These are phyloP conservation scores for Mollisia scopiformis DNA, from an alignment of 2,329 filamentous ascomycete species.

Conservation along the genomic window DNA sequence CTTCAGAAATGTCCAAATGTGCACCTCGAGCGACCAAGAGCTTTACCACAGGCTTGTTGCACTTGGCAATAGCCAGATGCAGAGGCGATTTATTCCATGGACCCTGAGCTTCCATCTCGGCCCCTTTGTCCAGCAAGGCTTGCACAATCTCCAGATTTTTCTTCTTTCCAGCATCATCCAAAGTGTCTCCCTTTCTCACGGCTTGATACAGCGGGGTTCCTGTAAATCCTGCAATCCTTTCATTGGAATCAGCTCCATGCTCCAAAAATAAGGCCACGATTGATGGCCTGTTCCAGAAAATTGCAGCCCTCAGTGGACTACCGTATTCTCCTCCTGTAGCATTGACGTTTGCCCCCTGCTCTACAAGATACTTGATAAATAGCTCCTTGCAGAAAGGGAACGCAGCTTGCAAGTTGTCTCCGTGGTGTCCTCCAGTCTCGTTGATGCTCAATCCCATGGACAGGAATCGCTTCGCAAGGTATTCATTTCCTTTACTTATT, in stretches of 20 bases:
- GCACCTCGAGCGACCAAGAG: constrained; percentile 17
- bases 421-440: constrained; percentile 9
- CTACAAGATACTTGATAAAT: constrained; percentile 11
- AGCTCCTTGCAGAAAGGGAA: neutral
- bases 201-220: constrained; percentile 7
- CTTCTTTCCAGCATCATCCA: constrained; percentile 4
- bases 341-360: constrained; percentile 17
- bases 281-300: neutral
- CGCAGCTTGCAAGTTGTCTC: constrained; percentile 16
- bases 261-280: constrained; percentile 17
- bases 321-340: constrained; percentile 8
- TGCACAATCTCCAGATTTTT: neutral
- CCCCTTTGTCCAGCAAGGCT: constrained; percentile 4
- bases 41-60: constrained; percentile 4
- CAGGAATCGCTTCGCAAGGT: constrained; percentile 14
- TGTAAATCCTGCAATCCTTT: neutral
- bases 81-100: neutral
- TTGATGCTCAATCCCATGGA: constrained; percentile 17
- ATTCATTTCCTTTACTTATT: neutral
- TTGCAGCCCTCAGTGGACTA: constrained; percentile 20
- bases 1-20: neutral
- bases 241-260: constrained; percentile 20
- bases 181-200: neutral
- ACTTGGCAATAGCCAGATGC: neutral
- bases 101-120: neutral